Base-by-base conservation (phyloP, 2,329 filamentous ascomycete genomes). In the Penicillium sp. region DNA sequence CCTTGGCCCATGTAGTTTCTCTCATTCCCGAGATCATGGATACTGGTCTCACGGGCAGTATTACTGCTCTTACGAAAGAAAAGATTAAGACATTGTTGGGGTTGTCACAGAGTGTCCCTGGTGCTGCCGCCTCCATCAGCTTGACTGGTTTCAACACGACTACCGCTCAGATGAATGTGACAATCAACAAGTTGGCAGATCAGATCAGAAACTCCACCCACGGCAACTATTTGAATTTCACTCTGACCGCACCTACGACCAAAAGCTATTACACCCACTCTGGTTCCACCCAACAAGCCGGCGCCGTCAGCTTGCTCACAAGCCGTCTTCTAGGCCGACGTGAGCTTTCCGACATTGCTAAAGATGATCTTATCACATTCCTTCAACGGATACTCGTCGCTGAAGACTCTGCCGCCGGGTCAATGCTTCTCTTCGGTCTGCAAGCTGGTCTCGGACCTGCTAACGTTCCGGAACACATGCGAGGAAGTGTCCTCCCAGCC, bases 271-370 rank as follows among this genome's bases (percentile, higher is more conserved):
- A 21, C 18, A 21, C 18, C 18, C 18, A 21, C 18, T 21, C 18
- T 21, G 18, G 18, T 3, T 21, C 36, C n/a, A 62, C 57, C 24
- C 54, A 64, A 5, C 59, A 57, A 2, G 62, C 71, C 23, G 73
- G 72, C 8, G 58, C 57, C 5, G 59, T 61, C 6, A 65, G 62
- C 13, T 52, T 70, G 3, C 66, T 68, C 7, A 66, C 68, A 0
- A 71, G 67, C 33, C 69, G 72, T 10, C 59, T 76, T 4, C 50
- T 76, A 0, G 72, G 73, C 3, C 59, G 61, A 1, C 54, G 63
- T 10, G 60, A 65, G 24, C 69, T 74, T 45, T 52, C 64, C 0
- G 57, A 65, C 4, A 59, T 60, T 12, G 41, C 46, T 0, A 53
- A 26, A n/a, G 15, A 34, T 1, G 24, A 56, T 1, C 43, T 66